Evolutionary conservation across 1,284 basidiomycete species (phyloP), one percentile per base, ranked within the genome.

Genomic region (Apiotrichum domesticum): DNA sequence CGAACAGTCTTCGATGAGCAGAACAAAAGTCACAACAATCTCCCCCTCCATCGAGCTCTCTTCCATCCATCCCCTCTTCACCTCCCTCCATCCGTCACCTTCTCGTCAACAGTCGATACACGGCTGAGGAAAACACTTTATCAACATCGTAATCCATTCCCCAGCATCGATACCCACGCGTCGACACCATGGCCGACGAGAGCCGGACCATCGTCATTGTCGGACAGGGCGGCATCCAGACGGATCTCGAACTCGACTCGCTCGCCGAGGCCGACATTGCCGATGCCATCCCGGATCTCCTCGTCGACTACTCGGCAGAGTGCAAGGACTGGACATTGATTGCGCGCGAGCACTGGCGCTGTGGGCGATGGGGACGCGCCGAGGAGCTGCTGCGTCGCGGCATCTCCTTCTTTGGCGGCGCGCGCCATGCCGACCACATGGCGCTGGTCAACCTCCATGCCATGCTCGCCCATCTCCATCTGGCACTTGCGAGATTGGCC

Each of bases 381-480:
- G 66, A 76, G 59, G 66, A 72, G 39, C 59, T 78, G 21, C 66
- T 76, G 10, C 59, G 65, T 14, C 60, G 61, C 37, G 79, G 74
- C 40, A 61, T 79, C 29, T 58, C 68, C 42, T 68, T 70, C 59
- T 73, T 70, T 54, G 59, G 45, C 34, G 47, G 47, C 9, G 66
- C 63, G 7, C 42, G 70, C 21, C 63, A 63, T 84, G 52, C 82
- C 80, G 29, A 76, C 58, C 57, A 59, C 34, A 63, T 63, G 9
- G 72, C 71, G 1, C 55, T 72, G 34, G 65, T 75, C 33, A 86
- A 88, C 7, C 80, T 93, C 52, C 86, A 88, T 63, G 83, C 87
- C 21, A 80, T 95, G 56, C 79, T 90, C 29, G 90, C 90, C 1
- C 92, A 91, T 73, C 82, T 94, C 48, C 83, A 87, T 57, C 82